phyloP scores from a whole-genome alignment of 176 grass and related monocot genomes.

The Lolium multiflorum region DNA sequence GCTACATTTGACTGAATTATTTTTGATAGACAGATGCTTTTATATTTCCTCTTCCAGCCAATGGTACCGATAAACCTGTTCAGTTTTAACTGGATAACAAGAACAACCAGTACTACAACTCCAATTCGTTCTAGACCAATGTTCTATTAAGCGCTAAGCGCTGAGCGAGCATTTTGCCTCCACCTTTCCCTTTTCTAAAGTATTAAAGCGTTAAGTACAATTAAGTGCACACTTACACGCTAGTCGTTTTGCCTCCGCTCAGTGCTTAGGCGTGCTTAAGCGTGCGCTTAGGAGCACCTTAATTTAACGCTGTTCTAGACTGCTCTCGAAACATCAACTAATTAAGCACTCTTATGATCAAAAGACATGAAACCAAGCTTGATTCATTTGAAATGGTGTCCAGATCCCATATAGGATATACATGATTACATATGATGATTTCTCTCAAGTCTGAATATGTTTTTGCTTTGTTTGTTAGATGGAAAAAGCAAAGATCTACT shows the following conservation, averaged over 20 bases:
- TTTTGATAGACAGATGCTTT: not conserved
- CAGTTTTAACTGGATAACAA: not conserved
- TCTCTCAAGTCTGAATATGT: not conserved
- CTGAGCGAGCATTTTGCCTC: too few relatives aligned
- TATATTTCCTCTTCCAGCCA: not conserved
- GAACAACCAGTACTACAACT: not conserved
- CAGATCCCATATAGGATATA: not conserved
- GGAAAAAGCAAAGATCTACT: conserved; percentile 96
- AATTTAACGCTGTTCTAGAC: too few relatives aligned
- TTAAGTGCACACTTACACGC: too few relatives aligned
- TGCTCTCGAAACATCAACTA: not conserved
- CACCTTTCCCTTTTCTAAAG: too few relatives aligned
- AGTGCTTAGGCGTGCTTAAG: too few relatives aligned
- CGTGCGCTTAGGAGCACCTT: too few relatives aligned
- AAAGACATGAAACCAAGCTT: not conserved
- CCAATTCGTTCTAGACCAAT: not conserved
- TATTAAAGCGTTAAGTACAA: too few relatives aligned
- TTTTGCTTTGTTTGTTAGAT: conserved; percentile 52
- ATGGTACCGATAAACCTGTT: not conserved
- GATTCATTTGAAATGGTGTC: not conserved
- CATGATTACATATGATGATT: not conserved
- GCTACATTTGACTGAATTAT: not conserved
- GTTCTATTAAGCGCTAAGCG: too few relatives aligned
- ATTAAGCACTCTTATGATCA: not conserved
- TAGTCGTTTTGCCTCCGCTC: too few relatives aligned